phyloP scores from a whole-genome alignment of 2,329 filamentous ascomycete genomes.

The Myriosclerotinia scirpicola region DNA sequence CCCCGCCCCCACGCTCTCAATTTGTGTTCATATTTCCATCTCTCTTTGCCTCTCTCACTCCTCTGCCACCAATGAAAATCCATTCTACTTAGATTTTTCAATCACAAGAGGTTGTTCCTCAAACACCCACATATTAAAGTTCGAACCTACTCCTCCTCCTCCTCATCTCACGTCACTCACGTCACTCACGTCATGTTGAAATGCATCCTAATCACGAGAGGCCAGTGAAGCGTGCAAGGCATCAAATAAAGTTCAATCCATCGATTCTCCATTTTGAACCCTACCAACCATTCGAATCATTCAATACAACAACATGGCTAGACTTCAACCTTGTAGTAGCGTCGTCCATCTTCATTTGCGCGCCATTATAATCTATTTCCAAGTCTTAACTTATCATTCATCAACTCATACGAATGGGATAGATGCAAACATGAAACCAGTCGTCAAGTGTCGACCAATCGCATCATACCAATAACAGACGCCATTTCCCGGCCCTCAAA shows the following conservation, averaged over 20 bases:
- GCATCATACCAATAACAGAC: not conserved
- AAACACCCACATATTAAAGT: too few relatives aligned
- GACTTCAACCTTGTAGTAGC: not conserved
- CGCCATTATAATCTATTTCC: not conserved
- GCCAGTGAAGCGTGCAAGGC: not conserved
- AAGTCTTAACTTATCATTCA: not conserved
- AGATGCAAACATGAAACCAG: not conserved
- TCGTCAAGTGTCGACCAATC: not conserved
- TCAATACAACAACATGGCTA: not conserved
- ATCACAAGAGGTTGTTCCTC: too few relatives aligned
- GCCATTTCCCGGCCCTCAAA: not conserved
- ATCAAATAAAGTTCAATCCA: not conserved
- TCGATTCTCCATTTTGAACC: not conserved
- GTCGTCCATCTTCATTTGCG: not conserved
- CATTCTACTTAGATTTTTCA: too few relatives aligned
- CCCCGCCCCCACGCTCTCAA: too few relatives aligned
- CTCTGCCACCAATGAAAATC: too few relatives aligned
- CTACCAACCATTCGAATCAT: not conserved
- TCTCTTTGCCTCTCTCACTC: too few relatives aligned
- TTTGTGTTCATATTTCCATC: too few relatives aligned
- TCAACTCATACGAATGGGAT: not conserved
- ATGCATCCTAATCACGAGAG: not conserved
- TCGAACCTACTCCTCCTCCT: too few relatives aligned
- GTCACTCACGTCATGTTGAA: not conserved
- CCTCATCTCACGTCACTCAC: too few relatives aligned